Evolutionary conservation across 2,329 filamentous ascomycete species (phyloP), one percentile per base, ranked within the genome.

Genomic region (Cladorrhinum sp.): DNA sequence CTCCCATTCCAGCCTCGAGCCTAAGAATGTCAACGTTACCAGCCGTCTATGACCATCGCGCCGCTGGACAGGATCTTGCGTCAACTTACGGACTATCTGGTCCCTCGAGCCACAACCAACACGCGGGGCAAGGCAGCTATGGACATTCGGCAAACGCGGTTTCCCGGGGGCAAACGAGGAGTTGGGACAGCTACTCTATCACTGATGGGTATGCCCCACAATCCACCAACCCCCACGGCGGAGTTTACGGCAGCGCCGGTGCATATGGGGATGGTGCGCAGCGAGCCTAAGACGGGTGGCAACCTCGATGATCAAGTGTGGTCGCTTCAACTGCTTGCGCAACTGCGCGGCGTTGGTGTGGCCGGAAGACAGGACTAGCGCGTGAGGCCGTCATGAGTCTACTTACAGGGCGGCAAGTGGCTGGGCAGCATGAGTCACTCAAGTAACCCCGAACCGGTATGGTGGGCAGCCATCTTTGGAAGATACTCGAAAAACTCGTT

Each of bases 11-110:
- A 2, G 59, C 65, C 6, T 67, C 69, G 2, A 68, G 69, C 14
- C 68, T 77, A 4, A 72, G 76, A 48, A 72, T 77, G 26, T 72
- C 72, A 3, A 71, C 73, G 14, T 55, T 77, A 2, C 70, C 74
- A 0, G 69, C 77, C 1, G 81, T 81, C 64, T 74, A 73, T 60
- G 72, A 73, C 56, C 63, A 65, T 1, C 66, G 72, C 2, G 59
- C 63, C 18, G 58, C 65, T 4, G 55, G 62, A 2, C 66, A 69
- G 23, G 64, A 63, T 58, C 62, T 67, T 10, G 55, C 66, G 7
- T 68, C 68, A 2, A 61, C 67, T 1, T 71, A 70, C 55, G 64
- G 65, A 18, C 30, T 68, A 24, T 23, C 65, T 1, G 60, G 60
- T 1, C 50, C 66, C 12, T 53, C 65, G 16, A 63, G 66, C 18